Percentiles rank a stretch among this genome's conserved stretches.
Conservation (phyloP, 2,329 filamentous ascomycete species). For the Mycosphaerella sp. region DNA sequence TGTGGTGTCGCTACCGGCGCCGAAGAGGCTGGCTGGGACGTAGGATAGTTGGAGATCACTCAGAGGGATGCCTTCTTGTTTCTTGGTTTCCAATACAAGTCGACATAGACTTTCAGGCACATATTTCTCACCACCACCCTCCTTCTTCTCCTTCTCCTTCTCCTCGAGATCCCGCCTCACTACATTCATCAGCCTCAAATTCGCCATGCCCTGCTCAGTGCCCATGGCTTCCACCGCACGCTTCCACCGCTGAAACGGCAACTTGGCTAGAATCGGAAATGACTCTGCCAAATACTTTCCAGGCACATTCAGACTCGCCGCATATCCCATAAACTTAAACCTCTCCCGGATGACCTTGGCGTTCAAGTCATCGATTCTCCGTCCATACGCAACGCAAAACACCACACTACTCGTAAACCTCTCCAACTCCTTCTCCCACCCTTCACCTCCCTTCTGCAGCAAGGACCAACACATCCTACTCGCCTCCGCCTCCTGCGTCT, state of each 20-base stretch:
- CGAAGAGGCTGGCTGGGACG: slow-evolving; percentile 42
- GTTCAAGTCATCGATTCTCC: slow-evolving; percentile 44
- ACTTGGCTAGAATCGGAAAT: slow-evolving; percentile 39
- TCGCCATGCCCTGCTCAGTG: slow-evolving; percentile 36
- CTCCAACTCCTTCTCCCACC: slow-evolving; percentile 44
- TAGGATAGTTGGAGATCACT: slow-evolving; percentile 10
- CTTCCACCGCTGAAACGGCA: slow-evolving; percentile 46
- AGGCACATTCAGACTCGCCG: slow-evolving; percentile 44
- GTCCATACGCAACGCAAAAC: slow-evolving; percentile 48
- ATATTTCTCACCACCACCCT: slow-evolving; percentile 24
- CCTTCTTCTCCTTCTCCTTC: not conserved
- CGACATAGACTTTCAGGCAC: slow-evolving; percentile 37
- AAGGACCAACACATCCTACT: slow-evolving; percentile 41
- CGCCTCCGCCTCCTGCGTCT: slow-evolving; percentile 46
- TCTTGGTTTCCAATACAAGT: too few species aligned
- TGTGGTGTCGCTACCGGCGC: slow-evolving; percentile 48
- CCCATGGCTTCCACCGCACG: slow-evolving; percentile 38
- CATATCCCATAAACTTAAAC: slow-evolving; percentile 46
- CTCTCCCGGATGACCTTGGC: slow-evolving; percentile 44
- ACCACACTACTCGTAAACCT: slow-evolving; percentile 46
- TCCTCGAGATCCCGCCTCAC: slow-evolving; percentile 36
- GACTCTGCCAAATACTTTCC: slow-evolving; percentile 43
- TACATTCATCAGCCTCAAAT: slow-evolving; percentile 38
- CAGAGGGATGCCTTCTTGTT: too few species aligned
- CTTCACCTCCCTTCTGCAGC: slow-evolving; percentile 33